Base-by-base conservation (phyloP, 352 stramenopile species). In the Thalassiosira sp. region DNA sequence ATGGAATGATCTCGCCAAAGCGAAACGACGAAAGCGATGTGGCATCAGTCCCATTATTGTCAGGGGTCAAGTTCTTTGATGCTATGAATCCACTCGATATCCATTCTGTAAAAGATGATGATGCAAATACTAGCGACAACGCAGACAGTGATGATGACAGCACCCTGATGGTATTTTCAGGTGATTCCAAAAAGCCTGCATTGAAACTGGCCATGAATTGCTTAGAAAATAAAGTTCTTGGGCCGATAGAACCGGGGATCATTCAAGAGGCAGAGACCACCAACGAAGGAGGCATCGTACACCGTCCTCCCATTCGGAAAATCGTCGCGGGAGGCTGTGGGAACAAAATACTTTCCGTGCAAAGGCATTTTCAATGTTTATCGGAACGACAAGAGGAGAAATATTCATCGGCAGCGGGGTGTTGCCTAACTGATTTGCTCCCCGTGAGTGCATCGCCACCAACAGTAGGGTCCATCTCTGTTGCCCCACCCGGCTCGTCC, bases 1-100 rank as follows among this genome's bases (percentile, higher is more conserved):
- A 72, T 85, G 57, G 87, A 81, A 82, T 48, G 79, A 62, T 52
- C 84, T 71, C 59, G 58, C 72, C 3, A 53, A 62, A 25, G 81
- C 73, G 35, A 22, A 35, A 49, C 22, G 24, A 40, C 7, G 28
- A 60, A 51, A 20, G 15, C 42, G 11, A 61, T 70, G 48, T 18
- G 24, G 20, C 3, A 43, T 13, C 25, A 27, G 49, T 72, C 37
- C 28, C 62, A 37, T 35, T 62, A 27, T 49, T 56, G 24, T 79
- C 70, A 15, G 70, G 70, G 20, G 37, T 69, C 22, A 72, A 73
- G 22, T 58, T 65, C 52, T 79, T 79, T 22, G 20, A 68, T 22
- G 45, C 70, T 7, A 27, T 51, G 8, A 79, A 79, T 37, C 43
- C 49, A 46, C 59, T 79, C 24, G 22, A 48, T 15, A 62, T 63